Base-by-base conservation (phyloP, 2,329 filamentous ascomycete species). In the Trichoderma sp. region DNA sequence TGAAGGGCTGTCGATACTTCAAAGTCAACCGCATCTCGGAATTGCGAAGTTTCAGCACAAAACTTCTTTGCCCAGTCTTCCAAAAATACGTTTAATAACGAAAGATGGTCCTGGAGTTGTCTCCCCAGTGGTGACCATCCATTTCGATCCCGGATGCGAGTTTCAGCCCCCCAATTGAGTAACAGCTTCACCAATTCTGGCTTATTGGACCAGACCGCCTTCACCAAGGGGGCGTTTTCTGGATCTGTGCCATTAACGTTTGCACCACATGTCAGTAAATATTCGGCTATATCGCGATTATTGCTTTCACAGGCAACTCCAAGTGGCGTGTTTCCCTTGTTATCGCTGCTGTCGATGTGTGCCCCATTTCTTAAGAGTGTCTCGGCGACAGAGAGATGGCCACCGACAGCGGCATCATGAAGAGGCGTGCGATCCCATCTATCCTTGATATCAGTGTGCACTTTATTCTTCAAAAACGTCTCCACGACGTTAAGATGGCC, bases 141-240 rank as follows among this genome's bases (percentile, higher is more conserved):
- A 5, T 39, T 13, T 2, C 37, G 6, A 13, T 17, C 37, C 6
- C 13, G 5, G 13, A 17, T 17, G 15, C 5, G 19, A 3, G 15
- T 13, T 22, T 6, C 4, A 2, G 59, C 42, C 4, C 17, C 34
- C 45, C 19, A 13, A 6, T 53, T 32, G 39, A 64, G 34, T 10
- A 64, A 25, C 5, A 56, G 8, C 48, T 29, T 56, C 8, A 22
- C 17, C 1, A 56, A 3, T 15, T 52, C 32, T 6, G 15, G 6
- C 25, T 19, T 7, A 2, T 6, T 13, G 12, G 0, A 8, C 0
- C 0, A 0, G 27, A 22, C 10, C n/a, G 59, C 42, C 1, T 1
- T 5, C 2, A 0, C 0, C 19, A 64, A 39, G 1, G 59, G 59
- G 8, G 4, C 5, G 1, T 15, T 4, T 6, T 0, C 3, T 17